Evolutionary conservation across 192 early-diverging fungal species (phyloP).

Genomic region (Backusella tuberculispora): DNA sequence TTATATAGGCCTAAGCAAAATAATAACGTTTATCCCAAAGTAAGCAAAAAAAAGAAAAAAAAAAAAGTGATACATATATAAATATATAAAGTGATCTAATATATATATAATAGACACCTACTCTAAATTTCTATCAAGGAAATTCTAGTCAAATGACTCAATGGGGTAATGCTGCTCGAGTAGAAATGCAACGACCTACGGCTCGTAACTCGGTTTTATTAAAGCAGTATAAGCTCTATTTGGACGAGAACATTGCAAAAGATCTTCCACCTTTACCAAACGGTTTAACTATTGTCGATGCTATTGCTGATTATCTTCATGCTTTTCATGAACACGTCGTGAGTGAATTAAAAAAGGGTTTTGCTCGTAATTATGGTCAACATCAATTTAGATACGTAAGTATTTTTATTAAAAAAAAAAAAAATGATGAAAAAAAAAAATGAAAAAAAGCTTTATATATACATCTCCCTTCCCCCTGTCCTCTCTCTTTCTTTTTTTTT

Average conservation of each 20-base stretch:
- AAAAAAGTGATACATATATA: not conserved
- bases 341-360: slow-evolving; percentile 50
- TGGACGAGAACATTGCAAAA: slow-evolving; percentile 53
- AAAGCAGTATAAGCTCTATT: slow-evolving; percentile 54
- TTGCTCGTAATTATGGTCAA: slow-evolving; percentile 46
- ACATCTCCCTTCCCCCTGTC: not conserved
- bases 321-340: slow-evolving; percentile 53
- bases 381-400: slow-evolving; percentile 49
- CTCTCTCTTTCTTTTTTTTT: not conserved
- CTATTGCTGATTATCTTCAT: slow-evolving; percentile 55
- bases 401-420: slow-evolving; percentile 37
- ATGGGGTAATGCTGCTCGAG: slow-evolving; percentile 55
- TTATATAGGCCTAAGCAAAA: slow-evolving; percentile 60
- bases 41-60: not conserved
- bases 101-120: slow-evolving; percentile 48
- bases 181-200: slow-evolving; percentile 49
- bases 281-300: slow-evolving; percentile 48
- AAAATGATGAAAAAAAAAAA: slow-evolving; percentile 25
- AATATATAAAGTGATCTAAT: slow-evolving; percentile 2
- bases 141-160: slow-evolving; percentile 48
- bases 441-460: slow-evolving; percentile 31
- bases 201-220: slow-evolving; percentile 46
- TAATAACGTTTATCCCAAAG: slow-evolving; percentile 49
- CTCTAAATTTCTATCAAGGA: slow-evolving; percentile 53
- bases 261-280: slow-evolving; percentile 42